Percentiles rank a stretch among this genome's conserved stretches.
Conservation (phyloP, 257 asterid genomes). For the Lycium barbarum region DNA sequence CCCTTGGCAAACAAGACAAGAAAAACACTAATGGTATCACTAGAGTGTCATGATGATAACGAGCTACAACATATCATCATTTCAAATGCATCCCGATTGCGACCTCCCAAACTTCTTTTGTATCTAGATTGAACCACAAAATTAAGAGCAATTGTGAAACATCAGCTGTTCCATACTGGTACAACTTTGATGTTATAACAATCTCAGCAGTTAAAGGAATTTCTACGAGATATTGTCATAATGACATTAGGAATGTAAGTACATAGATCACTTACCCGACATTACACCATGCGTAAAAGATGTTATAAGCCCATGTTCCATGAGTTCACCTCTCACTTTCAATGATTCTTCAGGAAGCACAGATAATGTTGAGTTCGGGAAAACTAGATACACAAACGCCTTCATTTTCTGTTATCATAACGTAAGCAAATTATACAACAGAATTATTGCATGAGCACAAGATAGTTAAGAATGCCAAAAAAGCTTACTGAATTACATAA, state of each 20-base stretch:
- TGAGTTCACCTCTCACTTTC: slow-evolving; percentile 45
- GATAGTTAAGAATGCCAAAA: background rate
- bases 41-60: no score
- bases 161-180: background rate
- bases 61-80: background rate
- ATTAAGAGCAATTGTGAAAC: background rate
- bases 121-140: background rate
- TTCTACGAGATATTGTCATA: background rate
- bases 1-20: no score
- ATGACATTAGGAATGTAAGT: background rate
- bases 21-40: no score
- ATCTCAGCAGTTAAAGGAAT: background rate
- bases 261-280: slow-evolving; percentile 56
- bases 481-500: background rate
- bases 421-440: background rate
- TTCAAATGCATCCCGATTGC: background rate
- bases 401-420: slow-evolving; percentile 71
- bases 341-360: slow-evolving; percentile 62
- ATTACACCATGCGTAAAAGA: slow-evolving; percentile 79
- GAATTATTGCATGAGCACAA: background rate
- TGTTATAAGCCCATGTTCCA: slow-evolving; percentile 69
- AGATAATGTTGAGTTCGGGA: slow-evolving; percentile 70
- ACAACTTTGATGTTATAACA: background rate
- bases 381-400: slow-evolving; percentile 73
- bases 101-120: background rate